Evolutionary conservation across 352 stramenopile genomes (phyloP).

Genomic region (Globisporangium ultimum): DNA sequence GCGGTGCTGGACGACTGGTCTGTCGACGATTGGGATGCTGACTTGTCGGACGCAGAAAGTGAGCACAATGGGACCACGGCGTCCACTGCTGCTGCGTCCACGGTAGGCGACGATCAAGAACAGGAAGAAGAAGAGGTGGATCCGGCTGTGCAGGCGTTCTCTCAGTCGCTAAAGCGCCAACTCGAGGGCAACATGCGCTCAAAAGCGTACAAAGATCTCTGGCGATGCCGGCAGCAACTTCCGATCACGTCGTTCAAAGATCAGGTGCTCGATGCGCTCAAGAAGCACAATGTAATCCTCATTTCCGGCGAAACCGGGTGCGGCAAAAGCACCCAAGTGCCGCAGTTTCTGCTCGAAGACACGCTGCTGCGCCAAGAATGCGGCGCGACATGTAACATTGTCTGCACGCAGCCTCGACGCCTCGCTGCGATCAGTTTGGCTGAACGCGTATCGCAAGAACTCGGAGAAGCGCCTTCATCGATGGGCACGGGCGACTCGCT

Average conservation of each 20-base stretch:
- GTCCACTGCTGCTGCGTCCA: too few species aligned
- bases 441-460: conserved; percentile 91
- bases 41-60: conserved; percentile 35
- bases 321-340: conserved; percentile 96
- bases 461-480: conserved; percentile 60
- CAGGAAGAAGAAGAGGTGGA: conserved; percentile 20
- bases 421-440: conserved; percentile 95
- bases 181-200: conserved; percentile 35
- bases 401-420: conserved; percentile 96
- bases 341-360: conserved; percentile 95
- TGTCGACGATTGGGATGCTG: conserved; percentile 72
- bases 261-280: conserved; percentile 81
- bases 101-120: not conserved
- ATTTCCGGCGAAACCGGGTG: conserved; percentile 95
- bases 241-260: conserved; percentile 76
- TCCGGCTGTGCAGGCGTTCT: conserved; percentile 20
- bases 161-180: conserved; percentile 33
- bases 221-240: conserved; percentile 47
- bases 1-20: conserved; percentile 45
- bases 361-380: conserved; percentile 54
- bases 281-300: conserved; percentile 87
- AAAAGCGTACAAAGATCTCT: conserved; percentile 34
- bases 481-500: conserved; percentile 60
- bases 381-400: conserved; percentile 87
- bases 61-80: conserved; percentile 7